Percentiles rank a stretch among this genome's conserved stretches.
phyloP scores from a whole-genome alignment of 31 red algal genomes.

The Odonthalia washingtoniensis region DNA sequence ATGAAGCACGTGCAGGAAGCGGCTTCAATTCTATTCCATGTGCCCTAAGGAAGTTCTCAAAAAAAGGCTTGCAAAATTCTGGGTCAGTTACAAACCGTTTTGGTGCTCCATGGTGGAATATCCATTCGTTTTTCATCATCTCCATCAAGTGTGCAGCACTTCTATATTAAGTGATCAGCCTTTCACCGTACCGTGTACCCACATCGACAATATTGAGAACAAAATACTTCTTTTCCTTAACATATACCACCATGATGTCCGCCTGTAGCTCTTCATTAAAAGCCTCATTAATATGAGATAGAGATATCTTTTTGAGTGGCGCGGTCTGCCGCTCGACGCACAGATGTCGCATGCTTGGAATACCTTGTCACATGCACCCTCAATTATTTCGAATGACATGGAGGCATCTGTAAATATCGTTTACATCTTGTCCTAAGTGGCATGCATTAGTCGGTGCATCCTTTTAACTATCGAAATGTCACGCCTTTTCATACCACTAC shows the following conservation, averaged over 20 bases:
- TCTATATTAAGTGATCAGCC: background rate
- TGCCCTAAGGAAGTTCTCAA: constrained; percentile 7
- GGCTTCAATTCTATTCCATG: background rate
- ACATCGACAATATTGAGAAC: constrained; percentile 17
- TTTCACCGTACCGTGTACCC: constrained; percentile 1
- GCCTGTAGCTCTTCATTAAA: constrained; percentile 20
- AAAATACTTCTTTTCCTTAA: background rate
- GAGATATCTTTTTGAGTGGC: background rate
- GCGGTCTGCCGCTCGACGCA: constrained; percentile 30
- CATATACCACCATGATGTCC: background rate
- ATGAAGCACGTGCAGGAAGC: background rate
- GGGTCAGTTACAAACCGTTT: constrained; percentile 5
- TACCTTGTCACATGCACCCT: background rate
- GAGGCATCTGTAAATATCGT: background rate
- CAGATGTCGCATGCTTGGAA: constrained; percentile 6
- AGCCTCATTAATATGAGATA: background rate
- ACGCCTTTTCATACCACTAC: background rate
- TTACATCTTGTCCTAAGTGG: constrained; percentile 26
- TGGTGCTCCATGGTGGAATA: constrained; percentile 13
- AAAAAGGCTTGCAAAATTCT: constrained; percentile 3
- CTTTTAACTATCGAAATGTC: constrained; percentile 7
- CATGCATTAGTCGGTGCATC: constrained; percentile 19
- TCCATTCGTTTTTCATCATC: constrained; percentile 18
- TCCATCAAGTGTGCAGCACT: background rate
- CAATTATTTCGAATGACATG: background rate